Conservation (phyloP, 495 filamentous ascomycete species). For the Delitschia confertaspora region DNA sequence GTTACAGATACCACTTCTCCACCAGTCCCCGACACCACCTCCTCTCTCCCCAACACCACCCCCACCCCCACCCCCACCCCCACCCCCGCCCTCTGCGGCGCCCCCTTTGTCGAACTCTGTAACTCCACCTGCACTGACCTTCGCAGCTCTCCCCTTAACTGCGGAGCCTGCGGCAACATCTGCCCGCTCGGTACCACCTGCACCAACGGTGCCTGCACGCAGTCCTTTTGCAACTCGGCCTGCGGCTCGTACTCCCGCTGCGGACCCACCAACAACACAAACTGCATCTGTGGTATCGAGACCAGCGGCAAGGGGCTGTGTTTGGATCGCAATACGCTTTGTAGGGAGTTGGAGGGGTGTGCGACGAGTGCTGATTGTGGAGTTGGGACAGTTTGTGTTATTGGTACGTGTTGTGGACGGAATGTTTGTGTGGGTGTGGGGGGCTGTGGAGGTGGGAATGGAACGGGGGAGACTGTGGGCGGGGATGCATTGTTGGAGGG, state of each 20-base stretch:
- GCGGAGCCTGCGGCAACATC: slow-evolving; percentile 15
- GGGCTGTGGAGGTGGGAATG: slow-evolving; percentile 4
- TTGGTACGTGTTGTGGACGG: slow-evolving; percentile 11
- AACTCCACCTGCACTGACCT: slow-evolving; percentile 12
- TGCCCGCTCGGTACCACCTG: slow-evolving; percentile 12
- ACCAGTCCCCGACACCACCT: background rate
- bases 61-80: slow-evolving; percentile 3
- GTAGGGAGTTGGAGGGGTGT: slow-evolving; percentile 6
- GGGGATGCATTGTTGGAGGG: too few species aligned
- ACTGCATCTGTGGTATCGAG: slow-evolving; percentile 19
- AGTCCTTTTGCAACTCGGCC: slow-evolving; percentile 8
- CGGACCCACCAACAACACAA: slow-evolving; percentile 1
- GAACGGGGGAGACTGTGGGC: too few species aligned
- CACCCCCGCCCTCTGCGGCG: slow-evolving; percentile 1
- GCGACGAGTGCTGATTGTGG: slow-evolving; percentile 7
- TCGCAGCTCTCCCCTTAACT: slow-evolving; percentile 3
- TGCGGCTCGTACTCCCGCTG: slow-evolving; percentile 4
- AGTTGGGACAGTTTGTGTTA: slow-evolving; percentile 10
- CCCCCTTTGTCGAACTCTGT: slow-evolving; percentile 2
- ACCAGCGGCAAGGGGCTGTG: slow-evolving; percentile 13
- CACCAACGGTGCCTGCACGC: slow-evolving; percentile 23
- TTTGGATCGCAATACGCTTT: slow-evolving; percentile 2
- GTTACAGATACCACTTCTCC: background rate
- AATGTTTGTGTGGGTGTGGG: slow-evolving; percentile 10
- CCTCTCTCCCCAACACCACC: background rate